Conservation (phyloP, 1,139 yeast genomes). For the Scheffersomyces lignicola region DNA sequence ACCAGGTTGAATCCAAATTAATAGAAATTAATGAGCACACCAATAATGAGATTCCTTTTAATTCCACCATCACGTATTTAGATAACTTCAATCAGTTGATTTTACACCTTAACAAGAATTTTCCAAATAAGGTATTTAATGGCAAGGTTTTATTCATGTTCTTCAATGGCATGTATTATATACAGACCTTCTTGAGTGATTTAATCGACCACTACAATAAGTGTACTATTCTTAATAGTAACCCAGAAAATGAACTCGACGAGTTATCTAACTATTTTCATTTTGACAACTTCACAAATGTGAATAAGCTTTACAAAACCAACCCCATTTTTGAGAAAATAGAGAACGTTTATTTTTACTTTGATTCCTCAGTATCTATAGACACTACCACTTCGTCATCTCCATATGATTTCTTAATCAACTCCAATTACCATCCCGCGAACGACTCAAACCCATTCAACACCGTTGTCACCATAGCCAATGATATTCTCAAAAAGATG, state of each 20-base stretch:
- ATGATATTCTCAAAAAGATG: conserved; percentile 37
- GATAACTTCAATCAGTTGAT: conserved; percentile 27
- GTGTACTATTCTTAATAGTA: conserved; percentile 5
- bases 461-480: conserved; percentile 32
- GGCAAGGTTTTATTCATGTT: conserved; percentile 43
- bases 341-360: conserved; percentile 35
- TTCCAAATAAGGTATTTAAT: conserved; percentile 15
- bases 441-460: conserved; percentile 18
- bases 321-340: conserved; percentile 10
- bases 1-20: conserved; percentile 31
- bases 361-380: conserved; percentile 28
- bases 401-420: conserved; percentile 8
- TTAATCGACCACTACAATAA: conserved; percentile 31
- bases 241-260: not conserved
- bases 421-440: conserved; percentile 2
- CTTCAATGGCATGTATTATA: conserved; percentile 35
- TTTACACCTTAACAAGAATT: conserved; percentile 14
- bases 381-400: conserved; percentile 3
- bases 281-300: conserved; percentile 1
- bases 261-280: conserved; percentile 2
- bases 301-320: conserved; percentile 2
- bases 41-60: conserved; percentile 26
- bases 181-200: conserved; percentile 32
- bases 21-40: conserved; percentile 24
- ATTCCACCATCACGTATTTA: conserved; percentile 27